These are phyloP conservation scores for Phytophthora podocarpi DNA, from an alignment of 352 stramenopile genomes.

Conservation along the genomic window DNA sequence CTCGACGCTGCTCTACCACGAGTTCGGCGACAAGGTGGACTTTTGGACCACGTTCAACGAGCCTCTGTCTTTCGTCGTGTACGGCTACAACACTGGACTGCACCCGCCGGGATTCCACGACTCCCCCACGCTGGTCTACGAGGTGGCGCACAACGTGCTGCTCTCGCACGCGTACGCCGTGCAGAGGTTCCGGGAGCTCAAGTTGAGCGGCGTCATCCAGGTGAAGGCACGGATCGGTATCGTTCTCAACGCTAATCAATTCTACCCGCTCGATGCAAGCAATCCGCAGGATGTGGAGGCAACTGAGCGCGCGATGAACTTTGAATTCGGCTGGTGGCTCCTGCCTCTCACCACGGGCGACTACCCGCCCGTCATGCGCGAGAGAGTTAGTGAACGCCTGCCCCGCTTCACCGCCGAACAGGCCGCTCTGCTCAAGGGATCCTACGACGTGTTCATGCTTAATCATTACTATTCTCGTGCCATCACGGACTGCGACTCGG, in stretches of 20 bases:
- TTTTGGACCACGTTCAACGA: conserved; percentile 96
- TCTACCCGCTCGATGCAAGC: conserved; percentile 70
- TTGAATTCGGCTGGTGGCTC: conserved; percentile 90
- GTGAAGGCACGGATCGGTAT: conserved; percentile 88
- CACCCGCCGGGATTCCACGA: too few species aligned
- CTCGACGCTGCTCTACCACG: conserved; percentile 87
- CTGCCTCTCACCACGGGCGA: conserved; percentile 88
- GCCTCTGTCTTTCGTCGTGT: conserved; percentile 78
- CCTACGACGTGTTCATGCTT: conserved; percentile 91
- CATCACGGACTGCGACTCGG: conserved; percentile 45
- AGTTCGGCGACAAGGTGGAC: conserved; percentile 91
- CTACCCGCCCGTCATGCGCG: conserved; percentile 91
- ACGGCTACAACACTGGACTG: conserved; percentile 86
- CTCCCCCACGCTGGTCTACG: too few species aligned
- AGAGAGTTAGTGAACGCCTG: conserved; percentile 73
- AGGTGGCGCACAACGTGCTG: conserved; percentile 86
- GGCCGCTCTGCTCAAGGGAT: conserved; percentile 66
- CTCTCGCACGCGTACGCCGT: conserved; percentile 89
- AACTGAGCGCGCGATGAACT: conserved; percentile 83
- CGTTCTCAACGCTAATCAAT: conserved; percentile 86
- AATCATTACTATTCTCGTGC: conserved; percentile 89
- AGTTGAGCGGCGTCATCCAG: conserved; percentile 37
- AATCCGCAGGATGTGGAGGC: conserved; percentile 49
- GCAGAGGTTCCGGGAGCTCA: conserved; percentile 81
- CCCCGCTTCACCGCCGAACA: conserved; percentile 87